Base-by-base conservation (phyloP, 345 rosid genomes). In the Gossypium mustelinum region DNA sequence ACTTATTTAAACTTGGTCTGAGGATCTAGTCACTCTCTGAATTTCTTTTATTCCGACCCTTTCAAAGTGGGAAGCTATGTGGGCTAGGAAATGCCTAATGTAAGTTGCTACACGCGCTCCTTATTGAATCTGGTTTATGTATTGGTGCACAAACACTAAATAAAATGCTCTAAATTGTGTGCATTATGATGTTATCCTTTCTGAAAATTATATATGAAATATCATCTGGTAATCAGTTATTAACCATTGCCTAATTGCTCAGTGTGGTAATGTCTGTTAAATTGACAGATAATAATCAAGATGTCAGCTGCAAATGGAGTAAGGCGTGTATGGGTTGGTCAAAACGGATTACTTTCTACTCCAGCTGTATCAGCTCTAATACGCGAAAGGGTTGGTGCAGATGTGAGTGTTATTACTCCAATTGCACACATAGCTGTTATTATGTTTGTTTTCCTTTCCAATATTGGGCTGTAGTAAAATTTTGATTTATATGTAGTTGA, bases 351-450 rank as follows among this genome's bases (percentile, higher is more conserved):
- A 81, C 90, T 96, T 81, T 96, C 99, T 81, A 96, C 98, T 84
- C 99, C 99, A 83, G 98, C 98, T 68, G 99, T 96, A 58, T 96
- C 99, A 51, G 97, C 92, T 80, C 97, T 92, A 66, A 92, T 96
- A 51, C 97, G 98, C 58, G 98, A 90, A 87, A 87, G 98, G 84
- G 80, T 89, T 78, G 98, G 98, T 39, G 75, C 75, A 55, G 98
- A 92, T 85, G 99, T 96, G 86, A 87, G 97, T 84, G 79, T 2
- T 73, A 59, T 51, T 70, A 69, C 22, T 71, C 39, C 17, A 58
- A 48, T 22, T 69, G 60, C 10, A 1, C 44, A 44, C 14, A 10
- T 3, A 44, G 59, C 50, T 12, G 9, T 47, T 22, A 0, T 55
- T 51, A 11, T 56, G 14, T 73, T 54, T 54, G 2, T 7, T 54